Percentiles rank a stretch among this genome's conserved stretches.
These are phyloP conservation scores for Thelonectria blattea DNA, from an alignment of 2,329 filamentous ascomycete species.

Conservation along the genomic window DNA sequence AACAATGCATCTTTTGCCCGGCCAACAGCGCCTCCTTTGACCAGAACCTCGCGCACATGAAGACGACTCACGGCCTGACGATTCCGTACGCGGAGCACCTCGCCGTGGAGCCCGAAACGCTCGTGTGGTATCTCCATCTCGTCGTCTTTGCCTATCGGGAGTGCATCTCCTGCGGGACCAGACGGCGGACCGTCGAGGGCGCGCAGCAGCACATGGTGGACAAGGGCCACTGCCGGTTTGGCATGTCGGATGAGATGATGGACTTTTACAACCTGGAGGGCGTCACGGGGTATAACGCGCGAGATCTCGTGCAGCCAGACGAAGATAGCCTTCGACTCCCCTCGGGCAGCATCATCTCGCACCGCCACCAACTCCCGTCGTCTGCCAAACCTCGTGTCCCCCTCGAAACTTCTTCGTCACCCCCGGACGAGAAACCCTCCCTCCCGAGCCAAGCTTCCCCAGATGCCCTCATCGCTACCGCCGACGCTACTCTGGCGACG, in stretches of 20 bases:
- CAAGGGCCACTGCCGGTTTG: slow-evolving; percentile 56
- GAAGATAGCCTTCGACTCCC: slow-evolving; percentile 7
- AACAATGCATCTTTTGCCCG: slow-evolving; percentile 53
- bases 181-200: slow-evolving; percentile 50
- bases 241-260: slow-evolving; percentile 47
- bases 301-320: neutral
- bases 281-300: slow-evolving; percentile 14
- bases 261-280: slow-evolving; percentile 47
- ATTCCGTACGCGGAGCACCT: slow-evolving; percentile 49
- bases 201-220: slow-evolving; percentile 58
- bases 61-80: slow-evolving; percentile 52
- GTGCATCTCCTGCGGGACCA: slow-evolving; percentile 57
- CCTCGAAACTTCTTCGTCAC: neutral
- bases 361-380: neutral
- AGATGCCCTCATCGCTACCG: slow-evolving; percentile 9
- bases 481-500: slow-evolving; percentile 16
- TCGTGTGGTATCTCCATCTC: slow-evolving; percentile 55
- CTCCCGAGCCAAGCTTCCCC: neutral
- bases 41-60: slow-evolving; percentile 56
- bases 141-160: slow-evolving; percentile 57
- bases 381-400: neutral
- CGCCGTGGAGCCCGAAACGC: slow-evolving; percentile 51
- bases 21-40: slow-evolving; percentile 39
- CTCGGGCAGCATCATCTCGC: slow-evolving; percentile 11
- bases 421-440: neutral